Conservation (phyloP, 352 stramenopile genomes). For the Globisporangium middletonii region DNA sequence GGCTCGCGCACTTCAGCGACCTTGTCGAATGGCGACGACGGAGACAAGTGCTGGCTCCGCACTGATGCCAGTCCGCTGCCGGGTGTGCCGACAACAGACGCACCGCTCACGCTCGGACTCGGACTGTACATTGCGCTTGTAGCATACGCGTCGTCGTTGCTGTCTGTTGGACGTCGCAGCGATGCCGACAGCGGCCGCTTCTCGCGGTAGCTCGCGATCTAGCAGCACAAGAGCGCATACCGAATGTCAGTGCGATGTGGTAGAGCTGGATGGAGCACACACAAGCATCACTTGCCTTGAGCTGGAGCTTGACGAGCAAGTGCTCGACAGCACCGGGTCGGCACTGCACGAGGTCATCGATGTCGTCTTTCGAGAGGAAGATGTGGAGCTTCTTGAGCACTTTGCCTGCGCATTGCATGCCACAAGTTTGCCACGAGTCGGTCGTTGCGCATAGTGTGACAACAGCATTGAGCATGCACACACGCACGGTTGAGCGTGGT, state of each 20-base stretch:
- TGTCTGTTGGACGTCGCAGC: conserved; percentile 14
- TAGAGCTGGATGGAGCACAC: too few relatives aligned
- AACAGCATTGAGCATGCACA: neutral
- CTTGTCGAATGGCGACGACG: conserved; percentile 20
- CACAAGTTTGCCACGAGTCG: neutral
- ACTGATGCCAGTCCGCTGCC: neutral
- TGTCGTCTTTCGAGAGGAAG: conserved; percentile 81
- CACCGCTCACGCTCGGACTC: neutral
- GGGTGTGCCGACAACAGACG: neutral
- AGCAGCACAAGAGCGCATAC: neutral
- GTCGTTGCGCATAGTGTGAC: neutral
- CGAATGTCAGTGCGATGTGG: neutral
- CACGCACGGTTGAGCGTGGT: conserved; percentile 88
- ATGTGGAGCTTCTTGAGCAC: conserved; percentile 83
- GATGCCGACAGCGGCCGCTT: conserved; percentile 34
- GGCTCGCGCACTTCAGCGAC: conserved; percentile 33
- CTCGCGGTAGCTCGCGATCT: conserved; percentile 79
- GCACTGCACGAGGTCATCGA: conserved; percentile 90
- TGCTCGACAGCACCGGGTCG: conserved; percentile 87
- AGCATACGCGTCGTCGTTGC: conserved; percentile 27
- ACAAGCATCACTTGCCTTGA: conserved; percentile 56
- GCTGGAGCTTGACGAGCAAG: conserved; percentile 87
- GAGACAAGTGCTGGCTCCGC: conserved; percentile 1
- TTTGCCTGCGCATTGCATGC: conserved; percentile 41
- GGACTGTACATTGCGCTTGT: neutral